These are phyloP conservation scores for Cladophialophora carrionii DNA, from an alignment of 2,329 filamentous ascomycete species.

Conservation along the genomic window DNA sequence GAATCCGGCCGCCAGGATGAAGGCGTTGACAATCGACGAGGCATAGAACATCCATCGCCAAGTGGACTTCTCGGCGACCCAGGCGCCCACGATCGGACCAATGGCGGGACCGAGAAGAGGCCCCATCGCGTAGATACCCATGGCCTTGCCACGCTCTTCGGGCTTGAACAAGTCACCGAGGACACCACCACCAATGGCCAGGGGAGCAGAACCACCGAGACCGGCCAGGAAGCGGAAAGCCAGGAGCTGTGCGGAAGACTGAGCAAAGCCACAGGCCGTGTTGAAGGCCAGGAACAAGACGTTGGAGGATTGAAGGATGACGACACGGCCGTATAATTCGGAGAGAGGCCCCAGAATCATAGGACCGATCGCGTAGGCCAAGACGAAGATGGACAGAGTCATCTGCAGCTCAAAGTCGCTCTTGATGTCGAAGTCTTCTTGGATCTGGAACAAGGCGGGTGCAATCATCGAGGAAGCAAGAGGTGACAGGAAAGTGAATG, in stretches of 20 bases:
- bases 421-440: constrained; percentile 58
- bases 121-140: constrained; percentile 39
- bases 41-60: constrained; percentile 51
- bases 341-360: constrained; percentile 58
- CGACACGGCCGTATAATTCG: constrained; percentile 61
- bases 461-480: constrained; percentile 66
- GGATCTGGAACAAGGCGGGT: constrained; percentile 57
- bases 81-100: constrained; percentile 65
- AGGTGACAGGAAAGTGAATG: constrained; percentile 66
- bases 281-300: constrained; percentile 63
- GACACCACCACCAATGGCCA: constrained; percentile 56
- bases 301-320: constrained; percentile 60
- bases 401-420: constrained; percentile 53
- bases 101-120: constrained; percentile 47
- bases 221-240: constrained; percentile 63
- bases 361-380: constrained; percentile 60
- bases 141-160: constrained; percentile 40
- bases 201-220: constrained; percentile 62
- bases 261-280: constrained; percentile 62
- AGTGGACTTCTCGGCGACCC: constrained; percentile 55
- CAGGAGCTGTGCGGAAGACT: constrained; percentile 59
- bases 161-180: constrained; percentile 40
- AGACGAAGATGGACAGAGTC: constrained; percentile 60
- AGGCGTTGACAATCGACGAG: constrained; percentile 61
- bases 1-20: constrained; percentile 61